Conservation (phyloP, 768 basidiomycete species). For the Lyophyllum semitale region DNA sequence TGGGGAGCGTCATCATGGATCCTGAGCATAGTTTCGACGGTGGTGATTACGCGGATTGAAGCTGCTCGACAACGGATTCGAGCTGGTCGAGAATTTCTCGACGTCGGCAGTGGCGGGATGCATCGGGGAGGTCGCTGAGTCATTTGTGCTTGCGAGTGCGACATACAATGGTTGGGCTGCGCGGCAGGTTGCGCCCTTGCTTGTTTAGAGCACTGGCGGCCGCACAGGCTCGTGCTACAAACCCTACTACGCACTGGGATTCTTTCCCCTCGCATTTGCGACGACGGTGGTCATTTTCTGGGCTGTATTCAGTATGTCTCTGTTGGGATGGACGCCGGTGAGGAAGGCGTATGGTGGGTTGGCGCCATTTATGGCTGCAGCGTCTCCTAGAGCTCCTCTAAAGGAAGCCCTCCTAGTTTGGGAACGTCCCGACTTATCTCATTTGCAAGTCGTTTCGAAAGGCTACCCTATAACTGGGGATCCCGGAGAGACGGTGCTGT, state of each 20-base stretch:
- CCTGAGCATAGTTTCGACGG: neutral
- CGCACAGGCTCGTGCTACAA: constrained; percentile 13
- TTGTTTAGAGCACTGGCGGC: constrained; percentile 16
- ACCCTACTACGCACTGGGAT: constrained; percentile 6
- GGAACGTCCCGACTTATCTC: neutral
- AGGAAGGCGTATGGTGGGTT: constrained; percentile 4
- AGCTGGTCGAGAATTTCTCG: neutral
- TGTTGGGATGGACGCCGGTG: neutral
- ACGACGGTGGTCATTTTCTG: neutral
- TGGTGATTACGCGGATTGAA: neutral
- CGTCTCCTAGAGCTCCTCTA: constrained; percentile 5
- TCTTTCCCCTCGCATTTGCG: constrained; percentile 11
- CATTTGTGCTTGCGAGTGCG: constrained; percentile 8
- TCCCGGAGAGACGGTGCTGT: neutral
- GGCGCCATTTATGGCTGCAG: constrained; percentile 1
- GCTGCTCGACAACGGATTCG: neutral
- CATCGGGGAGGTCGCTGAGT: constrained; percentile 13
- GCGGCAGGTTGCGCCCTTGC: constrained; percentile 1
- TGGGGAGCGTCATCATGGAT: neutral
- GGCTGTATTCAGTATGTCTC: neutral
- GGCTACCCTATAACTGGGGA: neutral
- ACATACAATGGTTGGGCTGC: constrained; percentile 19
- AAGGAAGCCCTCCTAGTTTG: neutral
- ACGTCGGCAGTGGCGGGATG: neutral
- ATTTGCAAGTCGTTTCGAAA: neutral